Base-by-base conservation (phyloP, 1,284 basidiomycete species). In the Rhodotorula sp. region DNA sequence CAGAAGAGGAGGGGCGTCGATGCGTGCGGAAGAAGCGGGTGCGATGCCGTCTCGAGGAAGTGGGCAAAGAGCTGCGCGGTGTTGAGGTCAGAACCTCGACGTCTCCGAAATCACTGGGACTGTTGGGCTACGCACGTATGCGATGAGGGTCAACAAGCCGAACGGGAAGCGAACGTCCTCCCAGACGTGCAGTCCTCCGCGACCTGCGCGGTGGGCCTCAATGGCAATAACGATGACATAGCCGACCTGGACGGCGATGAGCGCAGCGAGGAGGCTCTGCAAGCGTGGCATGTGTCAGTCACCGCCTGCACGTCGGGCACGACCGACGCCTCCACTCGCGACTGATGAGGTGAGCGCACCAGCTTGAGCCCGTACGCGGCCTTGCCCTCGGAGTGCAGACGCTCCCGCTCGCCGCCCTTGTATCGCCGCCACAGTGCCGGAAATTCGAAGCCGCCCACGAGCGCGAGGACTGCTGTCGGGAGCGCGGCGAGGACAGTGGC, bases 1-100 rank as follows among this genome's bases (percentile, higher is more conserved):
- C 92, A 94, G 63, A 96, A 82, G 34, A 97, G 86, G 39, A 94
- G 82, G 34, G 88, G 81, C 0, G 90, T 86, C 0, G 92, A 94
- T 0, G 94, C 91, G 51, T 75, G 73, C 1, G 71, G 67, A 15
- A 73, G 60, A 46, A 73, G 54, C 12, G 71, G 69, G 67, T 77
- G 76, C 22, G 76, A 75, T 0, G 67, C 69, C 34, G 67, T 62
- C 41, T 68, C 65, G 51, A 77, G 61, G 44, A 56, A 46, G 44
- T 75, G 64, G 9, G 76, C 73, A 37, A 75, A 72, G 36, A 73
- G 17, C 75, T 76, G 58, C 34, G 21, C 22, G 10, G 3, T 13
- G 1, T 5, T 27, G 17, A 17, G 9, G 51, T 65, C 25, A 55
- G 66, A 6, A 19, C 15, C 5, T 15, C 34, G 21, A 1, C 4